phyloP scores from a whole-genome alignment of 2,329 filamentous ascomycete species.

The Cryphonectria carpinicola region DNA sequence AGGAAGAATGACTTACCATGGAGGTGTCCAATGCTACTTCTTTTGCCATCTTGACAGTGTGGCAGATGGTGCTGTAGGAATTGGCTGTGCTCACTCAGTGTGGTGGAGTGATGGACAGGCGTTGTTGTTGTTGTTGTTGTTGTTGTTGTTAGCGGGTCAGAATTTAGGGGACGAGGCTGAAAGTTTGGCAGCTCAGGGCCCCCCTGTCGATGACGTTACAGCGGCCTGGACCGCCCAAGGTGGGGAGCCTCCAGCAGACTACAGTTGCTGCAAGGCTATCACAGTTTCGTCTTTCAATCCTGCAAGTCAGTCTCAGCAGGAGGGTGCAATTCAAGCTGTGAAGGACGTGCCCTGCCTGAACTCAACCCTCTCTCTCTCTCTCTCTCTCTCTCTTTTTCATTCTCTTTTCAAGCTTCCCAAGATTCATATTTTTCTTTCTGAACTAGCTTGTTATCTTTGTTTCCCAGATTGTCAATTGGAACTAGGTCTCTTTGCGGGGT shows the following conservation, averaged over 20 bases:
- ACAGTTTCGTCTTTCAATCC: background rate
- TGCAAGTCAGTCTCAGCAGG: background rate
- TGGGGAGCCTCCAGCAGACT: background rate
- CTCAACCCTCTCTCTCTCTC: background rate
- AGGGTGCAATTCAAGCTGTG: background rate
- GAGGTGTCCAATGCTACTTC: slow-evolving; percentile 82
- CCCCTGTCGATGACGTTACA: slow-evolving; percentile 18
- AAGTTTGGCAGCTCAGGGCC: slow-evolving; percentile 5
- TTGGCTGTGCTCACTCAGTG: background rate
- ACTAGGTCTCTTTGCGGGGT: background rate
- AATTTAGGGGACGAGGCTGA: slow-evolving; percentile 19
- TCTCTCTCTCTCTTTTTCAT: background rate
- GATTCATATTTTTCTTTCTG: background rate
- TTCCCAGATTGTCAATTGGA: background rate
- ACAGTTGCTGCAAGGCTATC: background rate
- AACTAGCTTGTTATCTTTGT: background rate
- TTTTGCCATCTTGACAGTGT: slow-evolving; percentile 64
- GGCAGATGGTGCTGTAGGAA: background rate
- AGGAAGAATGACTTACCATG: slow-evolving; percentile 62
- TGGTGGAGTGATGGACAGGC: background rate
- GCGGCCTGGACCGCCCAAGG: background rate
- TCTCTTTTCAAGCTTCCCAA: background rate
- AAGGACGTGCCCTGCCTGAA: background rate
- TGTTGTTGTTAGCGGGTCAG: slow-evolving; percentile 2
- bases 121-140: slow-evolving; percentile 7